A percentile compares a stretch with the other conserved stretches of the same genome.
Evolutionary conservation across 352 stramenopile species (phyloP).

Genomic region (Phytophthora sansomeana): DNA sequence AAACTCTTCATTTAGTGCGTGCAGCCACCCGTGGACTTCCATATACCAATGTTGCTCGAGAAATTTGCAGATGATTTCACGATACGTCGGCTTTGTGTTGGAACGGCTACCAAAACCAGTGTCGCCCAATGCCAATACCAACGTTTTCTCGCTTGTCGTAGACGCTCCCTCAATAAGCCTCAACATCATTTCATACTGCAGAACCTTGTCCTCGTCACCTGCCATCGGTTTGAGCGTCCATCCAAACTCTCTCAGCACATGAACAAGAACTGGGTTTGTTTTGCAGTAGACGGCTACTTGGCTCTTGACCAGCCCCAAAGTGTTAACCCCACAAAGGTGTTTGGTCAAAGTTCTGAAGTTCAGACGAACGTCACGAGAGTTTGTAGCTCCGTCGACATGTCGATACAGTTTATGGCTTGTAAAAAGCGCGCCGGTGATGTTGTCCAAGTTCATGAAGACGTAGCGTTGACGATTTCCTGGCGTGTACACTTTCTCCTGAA

Average conservation of each 20-base stretch:
- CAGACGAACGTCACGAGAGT: conserved; percentile 4
- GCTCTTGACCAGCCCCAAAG: not conserved
- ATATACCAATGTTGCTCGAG: conserved; percentile 12
- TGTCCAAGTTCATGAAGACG: conserved; percentile 28
- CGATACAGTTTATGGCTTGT: conserved; percentile 15
- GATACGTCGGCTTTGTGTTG: not conserved
- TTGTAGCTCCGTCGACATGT: conserved; percentile 12
- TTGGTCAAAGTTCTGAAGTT: conserved; percentile 18
- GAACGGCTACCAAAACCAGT: not conserved
- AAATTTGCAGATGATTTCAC: conserved; percentile 8
- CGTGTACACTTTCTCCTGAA: conserved; percentile 2
- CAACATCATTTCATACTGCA: conserved; percentile 11
- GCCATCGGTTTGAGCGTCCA: not conserved
- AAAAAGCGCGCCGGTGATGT: conserved; percentile 17
- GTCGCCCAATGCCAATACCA: conserved; percentile 19
- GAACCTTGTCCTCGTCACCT: not conserved
- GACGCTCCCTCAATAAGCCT: not conserved
- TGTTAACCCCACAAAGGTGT: conserved; percentile 1
- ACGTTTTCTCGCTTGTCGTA: conserved; percentile 1
- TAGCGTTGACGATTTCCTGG: conserved; percentile 9
- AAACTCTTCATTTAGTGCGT: conserved; percentile 18
- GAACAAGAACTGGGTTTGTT: conserved; percentile 3
- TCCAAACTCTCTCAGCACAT: conserved; percentile 2
- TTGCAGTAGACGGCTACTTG: conserved; percentile 7
- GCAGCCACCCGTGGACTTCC: conserved; percentile 20